A percentile compares a stretch with the other conserved stretches of the same genome.
phyloP scores from a whole-genome alignment of 2,329 filamentous ascomycete genomes.

The Cryphonectria radicalis region DNA sequence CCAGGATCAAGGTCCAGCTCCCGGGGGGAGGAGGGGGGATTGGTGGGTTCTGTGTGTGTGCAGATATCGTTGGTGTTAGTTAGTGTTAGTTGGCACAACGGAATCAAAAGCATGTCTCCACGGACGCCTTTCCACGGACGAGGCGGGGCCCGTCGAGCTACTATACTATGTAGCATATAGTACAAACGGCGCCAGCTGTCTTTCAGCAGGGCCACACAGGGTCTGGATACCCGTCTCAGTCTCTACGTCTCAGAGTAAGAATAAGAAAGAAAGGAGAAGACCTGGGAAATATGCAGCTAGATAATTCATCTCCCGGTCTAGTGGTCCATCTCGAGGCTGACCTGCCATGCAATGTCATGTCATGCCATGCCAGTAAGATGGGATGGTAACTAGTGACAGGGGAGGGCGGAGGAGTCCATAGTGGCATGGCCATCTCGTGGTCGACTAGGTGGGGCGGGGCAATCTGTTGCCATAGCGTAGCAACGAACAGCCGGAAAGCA shows the following conservation, averaged over 20 bases:
- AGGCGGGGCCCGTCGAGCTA: not conserved
- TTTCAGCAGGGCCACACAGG: not conserved
- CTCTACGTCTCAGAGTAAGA: not conserved
- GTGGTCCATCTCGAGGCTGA: not conserved
- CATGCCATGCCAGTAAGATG: not conserved
- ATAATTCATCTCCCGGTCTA: not conserved
- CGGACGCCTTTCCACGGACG: not conserved
- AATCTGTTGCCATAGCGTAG: not conserved
- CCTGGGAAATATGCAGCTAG: not conserved
- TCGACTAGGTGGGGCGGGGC: not conserved
- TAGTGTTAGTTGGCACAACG: not conserved
- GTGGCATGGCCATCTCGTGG: constrained; percentile 1
- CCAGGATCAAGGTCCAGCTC: not conserved
- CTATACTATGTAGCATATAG: not conserved
- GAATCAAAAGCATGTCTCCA: not conserved
- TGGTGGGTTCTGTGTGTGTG: not conserved
- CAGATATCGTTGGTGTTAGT: not conserved
- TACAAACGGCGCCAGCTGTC: not conserved
- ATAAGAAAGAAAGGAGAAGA: not conserved
- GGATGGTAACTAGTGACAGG: not conserved
- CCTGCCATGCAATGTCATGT: not conserved
- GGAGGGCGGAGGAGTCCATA: not conserved
- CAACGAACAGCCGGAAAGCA: not conserved
- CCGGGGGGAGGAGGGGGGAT: not conserved
- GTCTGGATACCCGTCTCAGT: not conserved